Base-by-base conservation (phyloP, 257 asterid species). In the Ballota nigra region DNA sequence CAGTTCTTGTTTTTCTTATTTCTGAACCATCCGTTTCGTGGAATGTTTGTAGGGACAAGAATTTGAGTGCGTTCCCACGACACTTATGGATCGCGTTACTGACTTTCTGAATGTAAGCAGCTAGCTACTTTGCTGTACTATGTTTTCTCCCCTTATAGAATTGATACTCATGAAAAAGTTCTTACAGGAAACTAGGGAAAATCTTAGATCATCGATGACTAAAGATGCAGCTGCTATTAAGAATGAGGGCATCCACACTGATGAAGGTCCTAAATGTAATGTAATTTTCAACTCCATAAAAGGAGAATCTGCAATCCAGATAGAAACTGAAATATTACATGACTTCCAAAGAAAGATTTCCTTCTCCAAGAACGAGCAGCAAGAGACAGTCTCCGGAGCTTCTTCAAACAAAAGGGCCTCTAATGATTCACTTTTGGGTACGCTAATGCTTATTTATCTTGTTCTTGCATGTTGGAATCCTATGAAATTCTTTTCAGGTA, bases 341-440 rank as follows among this genome's bases (percentile, higher is more conserved):
- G 97, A 93, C 83, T 93, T 93, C 75, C 98, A 93, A 79, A 89
- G 87, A 80, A 93, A 93, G 79, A 79, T 93, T 45, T 83, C 85
- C 26, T 78, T 93, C 77, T 80, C 88, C 77, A 85, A 80, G 52
- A 87, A 85, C 24, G 96, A 84, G 75, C 71, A 71, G 78, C 88
- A 79, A 81, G 83, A 77, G 36, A 56, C 78, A 20, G 52, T 79
- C 74, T 60, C 86, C 58, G 49, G 77, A 40, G 52, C 69, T 69
- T 82, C 77, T 57, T 70, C 62, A 40, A 85, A 84, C 57, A 74
- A 78, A 33, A 69, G 70, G 67, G 79, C 80, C 74, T 65, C 84
- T 5, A 80, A 66, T 58, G 83, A 73, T 72, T 86, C 89, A 60
- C 85, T 92, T 59, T 72, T 68, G 31, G 91, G 96, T 87, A 82